phyloP scores from a whole-genome alignment of 331 rosid genomes.

The Telfairia occidentalis region DNA sequence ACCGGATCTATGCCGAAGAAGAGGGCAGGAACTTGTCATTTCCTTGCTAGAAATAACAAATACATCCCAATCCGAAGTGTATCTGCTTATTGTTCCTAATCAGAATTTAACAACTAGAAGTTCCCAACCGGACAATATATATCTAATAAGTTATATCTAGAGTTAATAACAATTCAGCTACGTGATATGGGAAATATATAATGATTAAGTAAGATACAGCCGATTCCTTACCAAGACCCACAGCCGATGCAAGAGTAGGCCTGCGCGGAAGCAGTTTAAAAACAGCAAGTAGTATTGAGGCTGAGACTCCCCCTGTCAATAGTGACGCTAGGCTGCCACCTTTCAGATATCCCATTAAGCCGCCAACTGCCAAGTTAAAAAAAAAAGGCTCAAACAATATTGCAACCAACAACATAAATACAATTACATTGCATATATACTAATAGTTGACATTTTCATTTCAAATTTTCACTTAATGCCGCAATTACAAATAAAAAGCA shows the following conservation, averaged over 20 bases:
- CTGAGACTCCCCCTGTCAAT: constrained; percentile 77
- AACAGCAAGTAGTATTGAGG: constrained; percentile 47
- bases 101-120: background rate
- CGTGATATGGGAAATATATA: constrained; percentile 5
- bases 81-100: background rate
- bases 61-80: background rate
- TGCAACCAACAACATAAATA: background rate
- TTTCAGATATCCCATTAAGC: constrained; percentile 83
- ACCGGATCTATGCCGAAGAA: background rate
- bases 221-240: constrained; percentile 74
- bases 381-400: background rate
- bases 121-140: background rate
- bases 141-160: background rate
- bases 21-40: background rate
- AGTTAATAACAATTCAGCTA: background rate
- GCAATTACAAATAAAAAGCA: background rate
- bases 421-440: background rate
- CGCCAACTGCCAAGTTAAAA: constrained; percentile 53
- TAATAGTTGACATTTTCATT: background rate
- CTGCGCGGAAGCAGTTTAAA: constrained; percentile 58
- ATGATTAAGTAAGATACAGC: background rate
- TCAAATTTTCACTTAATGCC: background rate
- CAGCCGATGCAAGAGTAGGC: constrained; percentile 73
- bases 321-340: constrained; percentile 90
- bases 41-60: background rate